Base-by-base conservation (phyloP, 495 filamentous ascomycete species). In the Lasiosphaeris hirsuta region DNA sequence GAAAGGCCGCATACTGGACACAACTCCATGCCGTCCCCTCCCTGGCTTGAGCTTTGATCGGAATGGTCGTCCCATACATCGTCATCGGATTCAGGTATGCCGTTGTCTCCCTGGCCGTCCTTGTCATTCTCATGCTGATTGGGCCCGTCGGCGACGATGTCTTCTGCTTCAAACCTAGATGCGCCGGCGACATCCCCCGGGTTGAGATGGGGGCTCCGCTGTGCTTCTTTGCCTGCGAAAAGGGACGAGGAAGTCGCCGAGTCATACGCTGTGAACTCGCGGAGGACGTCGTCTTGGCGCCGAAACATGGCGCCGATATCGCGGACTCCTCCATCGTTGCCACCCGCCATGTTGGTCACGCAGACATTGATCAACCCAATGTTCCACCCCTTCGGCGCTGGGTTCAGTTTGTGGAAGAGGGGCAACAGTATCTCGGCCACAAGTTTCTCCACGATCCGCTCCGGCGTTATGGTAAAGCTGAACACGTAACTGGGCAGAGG, bases 331-430 rank as follows among this genome's bases (percentile, higher is more conserved):
- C 78, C 56, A 78, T 78, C 50, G 74, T 64, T 2, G 81, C 84
- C 15, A 76, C 79, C 81, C 1, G 82, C 78, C 85, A 97, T 92
- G 64, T 95, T 92, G 1, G 89, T 88, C 1, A 90, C 90, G 17
- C 89, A 91, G 11, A 97, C 71, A 64, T 97, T 97, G 49, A 97
- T 72, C 40, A 96, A 67, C 51, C 86, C 88, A 11, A 96, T 72
- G 63, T 90, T 87, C 87, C 89, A 95, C 6, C 83, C 86, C 4
- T 75, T 41, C 9, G 79, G 81, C 59, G 84, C 83, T 0, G 86
- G 84, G 60, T 93, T 86, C 11, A 96, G 73, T 56, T 82, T 84
- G 10, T 83, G 81, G 63, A 96, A 94, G 68, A 95, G 75, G 0
- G 82, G 78, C 6, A 90, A 52, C 10, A 91, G 68, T 17, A 72